Conservation (phyloP, 345 rosid species). For the Populus tremula region DNA sequence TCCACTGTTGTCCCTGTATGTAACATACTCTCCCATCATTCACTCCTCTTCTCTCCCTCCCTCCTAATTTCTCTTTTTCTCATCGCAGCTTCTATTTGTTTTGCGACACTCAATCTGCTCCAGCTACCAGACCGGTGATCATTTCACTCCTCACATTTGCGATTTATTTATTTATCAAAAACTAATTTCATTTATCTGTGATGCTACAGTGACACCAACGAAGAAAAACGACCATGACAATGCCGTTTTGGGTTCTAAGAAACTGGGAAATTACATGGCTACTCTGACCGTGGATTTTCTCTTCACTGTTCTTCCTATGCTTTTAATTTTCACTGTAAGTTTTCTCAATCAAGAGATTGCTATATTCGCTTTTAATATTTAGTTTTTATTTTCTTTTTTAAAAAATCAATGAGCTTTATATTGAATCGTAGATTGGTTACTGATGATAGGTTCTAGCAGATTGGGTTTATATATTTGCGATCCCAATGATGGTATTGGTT, state of each 20-base stretch:
- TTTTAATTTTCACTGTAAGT: conserved; percentile 68
- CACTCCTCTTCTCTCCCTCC: neutral
- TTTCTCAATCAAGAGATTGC: neutral
- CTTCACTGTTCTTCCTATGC: conserved; percentile 57
- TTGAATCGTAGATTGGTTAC: neutral
- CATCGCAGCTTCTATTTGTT: conserved; percentile 54
- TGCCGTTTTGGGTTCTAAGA: conserved; percentile 35
- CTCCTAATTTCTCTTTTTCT: neutral
- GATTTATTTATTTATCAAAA: too few species aligned
- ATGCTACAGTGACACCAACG: conserved; percentile 11
- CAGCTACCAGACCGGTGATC: conserved; percentile 36
- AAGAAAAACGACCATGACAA: conserved; percentile 49
- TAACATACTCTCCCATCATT: neutral
- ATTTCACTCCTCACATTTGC: neutral
- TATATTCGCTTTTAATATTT: neutral
- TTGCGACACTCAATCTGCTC: conserved; percentile 47
- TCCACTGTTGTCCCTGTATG: conserved; percentile 61
- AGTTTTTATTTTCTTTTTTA: neutral
- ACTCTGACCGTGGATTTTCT: conserved; percentile 56
- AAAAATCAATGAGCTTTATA: too few species aligned
- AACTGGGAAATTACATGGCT: conserved; percentile 39
- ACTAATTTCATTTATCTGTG: neutral
- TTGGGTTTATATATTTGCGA: conserved; percentile 48
- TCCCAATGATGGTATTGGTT: conserved; percentile 37
- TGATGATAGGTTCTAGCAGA: conserved; percentile 66